A percentile compares a stretch with the other conserved stretches of the same genome.
These are phyloP conservation scores for Aspergillus intermedius DNA, from an alignment of 2,329 filamentous ascomycete species.

Conservation along the genomic window DNA sequence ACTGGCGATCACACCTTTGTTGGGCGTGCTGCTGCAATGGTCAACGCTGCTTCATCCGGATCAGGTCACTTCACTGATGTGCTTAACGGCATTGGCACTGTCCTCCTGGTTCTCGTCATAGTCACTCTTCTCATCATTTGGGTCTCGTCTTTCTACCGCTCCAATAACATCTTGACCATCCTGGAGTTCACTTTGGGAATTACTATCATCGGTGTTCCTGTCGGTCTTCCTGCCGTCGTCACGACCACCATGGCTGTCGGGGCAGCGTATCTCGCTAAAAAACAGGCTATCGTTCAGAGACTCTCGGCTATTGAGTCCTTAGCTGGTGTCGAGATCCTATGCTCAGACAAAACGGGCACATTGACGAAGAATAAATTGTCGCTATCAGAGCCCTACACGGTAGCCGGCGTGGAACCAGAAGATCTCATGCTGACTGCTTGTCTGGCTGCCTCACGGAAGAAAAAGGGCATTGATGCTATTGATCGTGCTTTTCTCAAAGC, in stretches of 20 bases:
- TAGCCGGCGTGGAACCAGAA: slow-evolving; percentile 73
- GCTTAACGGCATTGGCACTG: slow-evolving; percentile 76
- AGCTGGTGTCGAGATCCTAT: slow-evolving; percentile 87
- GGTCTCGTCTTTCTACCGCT: slow-evolving; percentile 82
- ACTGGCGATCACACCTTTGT: slow-evolving; percentile 89
- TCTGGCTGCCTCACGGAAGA: slow-evolving; percentile 83
- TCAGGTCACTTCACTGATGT: slow-evolving; percentile 88
- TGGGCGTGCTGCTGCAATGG: slow-evolving; percentile 78
- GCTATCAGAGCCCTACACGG: slow-evolving; percentile 75
- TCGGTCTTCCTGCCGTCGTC: slow-evolving; percentile 87
- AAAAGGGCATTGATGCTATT: slow-evolving; percentile 91
- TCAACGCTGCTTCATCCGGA: slow-evolving; percentile 66
- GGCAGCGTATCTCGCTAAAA: slow-evolving; percentile 84
- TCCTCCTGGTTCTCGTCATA: slow-evolving; percentile 73
- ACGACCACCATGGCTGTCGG: slow-evolving; percentile 94
- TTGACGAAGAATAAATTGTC: slow-evolving; percentile 93
- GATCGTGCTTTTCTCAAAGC: slow-evolving; percentile 92
- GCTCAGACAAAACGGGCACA: slow-evolving; percentile 91
- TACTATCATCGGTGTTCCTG: slow-evolving; percentile 85
- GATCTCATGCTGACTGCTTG: slow-evolving; percentile 91
- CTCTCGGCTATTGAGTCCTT: slow-evolving; percentile 86
- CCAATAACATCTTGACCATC: slow-evolving; percentile 70
- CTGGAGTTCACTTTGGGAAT: slow-evolving; percentile 81
- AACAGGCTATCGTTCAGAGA: slow-evolving; percentile 90
- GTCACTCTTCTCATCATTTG: slow-evolving; percentile 76